These are phyloP conservation scores for Cordyceps cateniannulata DNA, from an alignment of 2,329 filamentous ascomycete species.

Conservation along the genomic window DNA sequence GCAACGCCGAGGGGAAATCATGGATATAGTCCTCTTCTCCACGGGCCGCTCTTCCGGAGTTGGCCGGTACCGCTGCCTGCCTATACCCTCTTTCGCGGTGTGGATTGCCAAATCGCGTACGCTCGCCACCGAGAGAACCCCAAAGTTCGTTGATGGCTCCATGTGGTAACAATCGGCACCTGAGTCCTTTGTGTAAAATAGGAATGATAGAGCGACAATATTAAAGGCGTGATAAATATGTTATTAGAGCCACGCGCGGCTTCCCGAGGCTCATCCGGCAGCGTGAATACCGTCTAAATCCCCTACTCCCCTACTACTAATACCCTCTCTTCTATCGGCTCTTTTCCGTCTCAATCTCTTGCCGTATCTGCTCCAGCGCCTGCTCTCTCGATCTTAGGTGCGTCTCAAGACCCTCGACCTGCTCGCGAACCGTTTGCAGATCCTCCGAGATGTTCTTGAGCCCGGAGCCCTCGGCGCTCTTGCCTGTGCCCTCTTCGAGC, in stretches of 20 bases:
- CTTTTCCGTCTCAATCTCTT: constrained; percentile 85
- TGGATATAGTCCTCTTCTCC: constrained; percentile 43
- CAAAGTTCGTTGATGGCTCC: constrained; percentile 41
- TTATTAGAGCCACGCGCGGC: constrained; percentile 3
- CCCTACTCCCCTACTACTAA: constrained; percentile 31
- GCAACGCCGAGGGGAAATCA: constrained; percentile 38
- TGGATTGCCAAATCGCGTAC: constrained; percentile 47
- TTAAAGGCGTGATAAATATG: neutral
- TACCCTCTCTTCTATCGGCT: constrained; percentile 76
- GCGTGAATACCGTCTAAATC: constrained; percentile 10
- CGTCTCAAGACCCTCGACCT: constrained; percentile 81
- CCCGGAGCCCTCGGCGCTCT: constrained; percentile 61
- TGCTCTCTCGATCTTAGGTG: constrained; percentile 74
- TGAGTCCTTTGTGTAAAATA: neutral
- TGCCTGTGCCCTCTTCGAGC: constrained; percentile 64
- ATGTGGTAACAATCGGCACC: constrained; percentile 31
- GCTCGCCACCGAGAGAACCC: constrained; percentile 37
- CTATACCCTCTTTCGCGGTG: constrained; percentile 44
- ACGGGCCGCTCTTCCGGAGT: constrained; percentile 44
- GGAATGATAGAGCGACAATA: neutral
- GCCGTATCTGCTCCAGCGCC: constrained; percentile 66
- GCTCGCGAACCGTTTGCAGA: constrained; percentile 83
- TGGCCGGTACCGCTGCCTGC: constrained; percentile 40
- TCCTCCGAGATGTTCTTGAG: constrained; percentile 78
- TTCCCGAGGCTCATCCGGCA: neutral